These are phyloP conservation scores for Aspergillus sp. DNA, from an alignment of 2,329 filamentous ascomycete genomes.

Conservation along the genomic window DNA sequence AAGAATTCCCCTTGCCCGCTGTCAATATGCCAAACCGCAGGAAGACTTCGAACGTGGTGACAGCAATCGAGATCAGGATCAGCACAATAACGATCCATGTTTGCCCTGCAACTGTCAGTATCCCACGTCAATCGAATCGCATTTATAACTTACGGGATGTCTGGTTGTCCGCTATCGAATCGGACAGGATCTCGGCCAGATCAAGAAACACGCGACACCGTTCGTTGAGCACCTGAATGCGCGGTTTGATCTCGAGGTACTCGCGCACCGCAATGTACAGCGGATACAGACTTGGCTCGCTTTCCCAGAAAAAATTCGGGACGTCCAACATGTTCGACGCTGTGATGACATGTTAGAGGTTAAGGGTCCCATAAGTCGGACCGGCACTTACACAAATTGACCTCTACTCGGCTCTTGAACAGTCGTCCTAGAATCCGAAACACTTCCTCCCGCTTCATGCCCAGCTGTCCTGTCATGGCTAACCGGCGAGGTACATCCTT, in stretches of 20 bases:
- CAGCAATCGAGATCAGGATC: slow-evolving; percentile 84
- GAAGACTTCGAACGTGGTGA: slow-evolving; percentile 86
- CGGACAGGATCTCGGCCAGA: slow-evolving; percentile 88
- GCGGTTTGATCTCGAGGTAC: slow-evolving; percentile 94
- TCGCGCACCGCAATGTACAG: slow-evolving; percentile 93
- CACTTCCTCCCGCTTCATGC: slow-evolving; percentile 88
- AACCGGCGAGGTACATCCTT: slow-evolving; percentile 88
- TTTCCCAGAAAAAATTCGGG: slow-evolving; percentile 98
- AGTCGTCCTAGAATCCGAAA: slow-evolving; percentile 85
- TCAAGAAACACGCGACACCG: slow-evolving; percentile 95
- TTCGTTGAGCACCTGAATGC: slow-evolving; percentile 95
- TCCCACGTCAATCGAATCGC: slow-evolving; percentile 8
- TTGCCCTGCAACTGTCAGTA: slow-evolving; percentile 63
- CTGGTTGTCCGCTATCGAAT: slow-evolving; percentile 88
- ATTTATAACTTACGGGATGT: slow-evolving; percentile 64
- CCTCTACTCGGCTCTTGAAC: slow-evolving; percentile 92
- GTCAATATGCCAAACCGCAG: slow-evolving; percentile 76
- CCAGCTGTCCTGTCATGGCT: slow-evolving; percentile 82
- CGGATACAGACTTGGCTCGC: slow-evolving; percentile 89
- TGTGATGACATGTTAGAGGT: slow-evolving; percentile 34
- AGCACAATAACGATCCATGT: slow-evolving; percentile 98
- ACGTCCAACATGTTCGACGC: slow-evolving; percentile 94
- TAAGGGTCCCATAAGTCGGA: neutral
- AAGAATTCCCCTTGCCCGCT: slow-evolving; percentile 22
- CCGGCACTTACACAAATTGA: slow-evolving; percentile 82